phyloP scores from a whole-genome alignment of 495 filamentous ascomycete species.

The Tuber aestivum region DNA sequence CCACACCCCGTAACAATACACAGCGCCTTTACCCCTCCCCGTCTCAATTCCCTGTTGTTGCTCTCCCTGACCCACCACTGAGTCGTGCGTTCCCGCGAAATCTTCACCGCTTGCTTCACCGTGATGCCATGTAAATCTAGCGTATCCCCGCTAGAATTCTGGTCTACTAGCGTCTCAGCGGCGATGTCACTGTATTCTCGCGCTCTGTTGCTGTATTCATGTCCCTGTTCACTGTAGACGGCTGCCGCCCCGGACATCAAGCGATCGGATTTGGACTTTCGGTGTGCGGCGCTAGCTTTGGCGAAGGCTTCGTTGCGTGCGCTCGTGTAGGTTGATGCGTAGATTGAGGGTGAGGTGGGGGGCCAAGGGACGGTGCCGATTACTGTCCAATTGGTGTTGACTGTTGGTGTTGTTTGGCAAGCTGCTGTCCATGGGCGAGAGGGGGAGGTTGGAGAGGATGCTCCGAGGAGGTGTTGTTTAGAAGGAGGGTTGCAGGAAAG shows the following conservation, averaged over 20 bases:
- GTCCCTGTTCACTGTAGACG: conserved; percentile 58
- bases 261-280: conserved; percentile 58
- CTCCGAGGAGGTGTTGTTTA: conserved; percentile 38
- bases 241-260: conserved; percentile 62
- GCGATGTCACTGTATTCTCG: conserved; percentile 41
- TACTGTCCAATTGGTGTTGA: conserved; percentile 41
- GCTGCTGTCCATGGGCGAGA: conserved; percentile 52
- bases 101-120: conserved; percentile 71
- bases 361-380: conserved; percentile 40
- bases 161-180: conserved; percentile 58
- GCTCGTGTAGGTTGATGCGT: conserved; percentile 17
- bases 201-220: conserved; percentile 49
- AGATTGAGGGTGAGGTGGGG: conserved; percentile 15
- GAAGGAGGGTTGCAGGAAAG: conserved; percentile 12
- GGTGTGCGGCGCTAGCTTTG: conserved; percentile 58
- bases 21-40: conserved; percentile 46
- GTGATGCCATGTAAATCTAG: conserved; percentile 82
- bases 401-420: conserved; percentile 41
- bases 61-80: conserved; percentile 75
- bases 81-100: conserved; percentile 60
- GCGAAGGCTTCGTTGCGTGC: conserved; percentile 49
- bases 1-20: conserved; percentile 74
- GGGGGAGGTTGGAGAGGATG: conserved; percentile 50
- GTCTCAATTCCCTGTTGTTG: conserved; percentile 48
- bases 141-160: conserved; percentile 52